Evolutionary conservation across 2,329 filamentous ascomycete genomes (phyloP).

Genomic region (Ceratocystis lukuohia): DNA sequence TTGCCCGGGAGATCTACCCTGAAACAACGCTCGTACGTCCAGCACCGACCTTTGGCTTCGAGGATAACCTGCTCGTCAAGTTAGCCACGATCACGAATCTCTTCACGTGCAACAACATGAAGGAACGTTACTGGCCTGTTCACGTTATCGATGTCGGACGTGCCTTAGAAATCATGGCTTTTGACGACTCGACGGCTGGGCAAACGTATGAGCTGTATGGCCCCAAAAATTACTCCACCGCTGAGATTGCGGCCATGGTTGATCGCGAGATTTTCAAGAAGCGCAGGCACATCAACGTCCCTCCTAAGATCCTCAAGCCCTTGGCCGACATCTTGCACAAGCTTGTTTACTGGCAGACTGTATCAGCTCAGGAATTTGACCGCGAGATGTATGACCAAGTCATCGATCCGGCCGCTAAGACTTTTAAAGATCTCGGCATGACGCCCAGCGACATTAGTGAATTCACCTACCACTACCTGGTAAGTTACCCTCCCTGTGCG

Average conservation of each 20-base stretch:
- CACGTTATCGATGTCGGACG: constrained; percentile 87
- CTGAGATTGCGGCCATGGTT: constrained; percentile 73
- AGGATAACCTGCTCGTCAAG: constrained; percentile 80
- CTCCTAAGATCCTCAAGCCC: constrained; percentile 67
- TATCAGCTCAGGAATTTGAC: constrained; percentile 76
- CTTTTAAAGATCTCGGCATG: constrained; percentile 85
- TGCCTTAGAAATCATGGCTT: constrained; percentile 78
- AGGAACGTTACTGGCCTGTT: constrained; percentile 80
- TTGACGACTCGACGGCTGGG: constrained; percentile 77
- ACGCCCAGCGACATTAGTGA: constrained; percentile 75
- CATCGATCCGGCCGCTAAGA: constrained; percentile 85
- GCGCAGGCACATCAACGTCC: constrained; percentile 81
- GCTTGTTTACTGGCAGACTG: constrained; percentile 74
- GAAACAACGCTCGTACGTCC: constrained; percentile 95
- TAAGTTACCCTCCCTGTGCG: constrained; percentile 34
- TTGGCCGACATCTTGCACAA: constrained; percentile 63
- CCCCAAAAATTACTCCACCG: constrained; percentile 80
- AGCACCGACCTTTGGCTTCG: constrained; percentile 85
- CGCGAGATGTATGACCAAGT: constrained; percentile 84
- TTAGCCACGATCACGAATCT: constrained; percentile 69
- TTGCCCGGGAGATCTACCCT: constrained; percentile 79
- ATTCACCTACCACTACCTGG: constrained; percentile 87
- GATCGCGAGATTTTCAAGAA: constrained; percentile 87
- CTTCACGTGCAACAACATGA: constrained; percentile 85
- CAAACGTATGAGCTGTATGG: constrained; percentile 93